phyloP scores from a whole-genome alignment of 495 filamentous ascomycete species.

The Xylaria telfairii region DNA sequence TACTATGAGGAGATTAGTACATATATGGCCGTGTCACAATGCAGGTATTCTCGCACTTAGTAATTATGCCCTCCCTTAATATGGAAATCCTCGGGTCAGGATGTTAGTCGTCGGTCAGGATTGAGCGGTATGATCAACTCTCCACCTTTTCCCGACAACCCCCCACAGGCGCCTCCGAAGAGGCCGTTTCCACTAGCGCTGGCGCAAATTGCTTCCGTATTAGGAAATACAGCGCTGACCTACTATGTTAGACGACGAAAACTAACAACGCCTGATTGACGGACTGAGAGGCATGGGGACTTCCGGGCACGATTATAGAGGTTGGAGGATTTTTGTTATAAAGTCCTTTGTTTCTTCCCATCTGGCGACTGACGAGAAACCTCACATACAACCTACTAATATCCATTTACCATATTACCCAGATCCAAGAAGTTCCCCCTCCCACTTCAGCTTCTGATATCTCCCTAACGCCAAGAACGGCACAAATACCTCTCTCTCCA shows the following conservation, averaged over 20 bases:
- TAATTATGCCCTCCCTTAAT: no score
- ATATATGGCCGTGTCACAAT: background rate
- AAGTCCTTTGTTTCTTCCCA: background rate
- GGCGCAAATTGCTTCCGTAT: constrained; percentile 20
- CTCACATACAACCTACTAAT: background rate
- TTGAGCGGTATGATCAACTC: background rate
- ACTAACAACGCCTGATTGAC: constrained; percentile 5
- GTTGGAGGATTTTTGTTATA: background rate
- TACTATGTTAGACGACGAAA: background rate
- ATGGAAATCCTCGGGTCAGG: background rate
- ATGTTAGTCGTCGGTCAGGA: background rate
- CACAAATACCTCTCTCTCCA: background rate
- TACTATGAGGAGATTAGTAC: background rate
- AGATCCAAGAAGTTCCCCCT: background rate
- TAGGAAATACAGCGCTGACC: background rate
- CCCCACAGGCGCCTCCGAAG: no score
- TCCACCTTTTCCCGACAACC: background rate
- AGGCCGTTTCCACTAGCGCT: background rate
- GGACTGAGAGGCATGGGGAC: background rate
- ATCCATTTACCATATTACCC: background rate
- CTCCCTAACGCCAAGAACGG: background rate
- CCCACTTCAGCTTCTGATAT: background rate
- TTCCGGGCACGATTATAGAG: background rate
- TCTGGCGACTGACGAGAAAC: background rate
- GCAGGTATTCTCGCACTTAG: no score